These are phyloP conservation scores for Corallochytrium limacisporum DNA, from an alignment of 78 protist species.

Conservation along the genomic window DNA sequence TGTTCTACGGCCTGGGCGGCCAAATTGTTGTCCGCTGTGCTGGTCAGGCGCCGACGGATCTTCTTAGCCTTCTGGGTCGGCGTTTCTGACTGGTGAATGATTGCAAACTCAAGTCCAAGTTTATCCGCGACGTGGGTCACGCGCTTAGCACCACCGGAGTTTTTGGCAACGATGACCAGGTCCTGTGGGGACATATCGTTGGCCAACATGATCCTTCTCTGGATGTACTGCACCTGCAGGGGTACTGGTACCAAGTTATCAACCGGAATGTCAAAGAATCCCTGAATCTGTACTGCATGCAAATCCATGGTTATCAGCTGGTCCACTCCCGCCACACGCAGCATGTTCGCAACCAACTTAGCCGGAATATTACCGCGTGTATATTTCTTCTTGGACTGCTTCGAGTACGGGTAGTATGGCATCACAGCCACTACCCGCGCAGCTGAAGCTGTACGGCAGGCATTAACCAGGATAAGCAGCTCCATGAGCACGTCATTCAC, in stretches of 20 bases:
- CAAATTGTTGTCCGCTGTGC: no score
- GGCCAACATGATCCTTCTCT: not conserved
- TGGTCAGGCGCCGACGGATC: constrained; percentile 25
- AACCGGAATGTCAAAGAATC: constrained; percentile 53
- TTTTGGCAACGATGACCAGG: constrained; percentile 15
- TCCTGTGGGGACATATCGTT: not conserved
- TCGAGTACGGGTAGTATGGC: constrained; percentile 67
- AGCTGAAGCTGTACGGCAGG: constrained; percentile 52
- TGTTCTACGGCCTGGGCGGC: no score
- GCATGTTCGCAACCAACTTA: constrained; percentile 34
- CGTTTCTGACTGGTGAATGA: constrained; percentile 56
- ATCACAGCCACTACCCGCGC: constrained; percentile 55
- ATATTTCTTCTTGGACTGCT: constrained; percentile 58
- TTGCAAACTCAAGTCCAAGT: constrained; percentile 32
- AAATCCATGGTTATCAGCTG: constrained; percentile 60
- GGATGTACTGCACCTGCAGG: not conserved
- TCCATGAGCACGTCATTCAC: constrained; percentile 74
- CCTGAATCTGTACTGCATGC: constrained; percentile 75
- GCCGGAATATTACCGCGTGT: constrained; percentile 74
- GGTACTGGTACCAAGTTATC: constrained; percentile 45
- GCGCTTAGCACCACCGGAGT: constrained; percentile 34
- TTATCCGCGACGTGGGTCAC: constrained; percentile 33
- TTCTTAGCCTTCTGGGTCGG: constrained; percentile 51
- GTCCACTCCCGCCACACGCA: constrained; percentile 19
- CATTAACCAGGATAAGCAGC: constrained; percentile 35